phyloP scores from a whole-genome alignment of 1,284 basidiomycete genomes.

The Neotropicomus parvogracilis region DNA sequence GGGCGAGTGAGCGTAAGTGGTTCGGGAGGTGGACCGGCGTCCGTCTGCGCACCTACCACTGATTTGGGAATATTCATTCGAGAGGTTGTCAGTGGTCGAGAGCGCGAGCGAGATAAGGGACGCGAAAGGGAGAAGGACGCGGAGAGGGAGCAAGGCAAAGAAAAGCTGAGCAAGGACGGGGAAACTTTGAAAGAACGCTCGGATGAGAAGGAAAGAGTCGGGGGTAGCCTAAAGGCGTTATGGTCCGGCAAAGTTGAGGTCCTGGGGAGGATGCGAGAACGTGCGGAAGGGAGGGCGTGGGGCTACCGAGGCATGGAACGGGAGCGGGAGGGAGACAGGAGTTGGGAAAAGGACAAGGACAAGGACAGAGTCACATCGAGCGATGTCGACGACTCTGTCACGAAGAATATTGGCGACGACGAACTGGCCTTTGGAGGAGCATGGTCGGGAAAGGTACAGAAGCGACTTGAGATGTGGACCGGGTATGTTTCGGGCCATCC shows the following conservation, averaged over 20 bases:
- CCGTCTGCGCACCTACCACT: constrained; percentile 42
- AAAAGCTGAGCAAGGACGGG: constrained; percentile 33
- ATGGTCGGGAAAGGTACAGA: constrained; percentile 61
- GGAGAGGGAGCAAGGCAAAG: constrained; percentile 34
- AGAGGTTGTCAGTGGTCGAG: constrained; percentile 31
- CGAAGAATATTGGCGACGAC: constrained; percentile 25
- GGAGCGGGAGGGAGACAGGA: constrained; percentile 19
- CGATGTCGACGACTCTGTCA: constrained; percentile 35
- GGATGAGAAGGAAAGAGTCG: constrained; percentile 36
- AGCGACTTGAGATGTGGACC: constrained; percentile 68
- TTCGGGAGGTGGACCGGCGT: constrained; percentile 29
- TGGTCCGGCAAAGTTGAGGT: constrained; percentile 34
- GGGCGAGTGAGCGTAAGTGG: constrained; percentile 30
- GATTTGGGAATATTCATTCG: constrained; percentile 42
- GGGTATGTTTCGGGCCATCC: constrained; percentile 43
- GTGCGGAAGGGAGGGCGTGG: constrained; percentile 22
- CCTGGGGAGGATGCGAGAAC: constrained; percentile 32
- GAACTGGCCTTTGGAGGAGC: constrained; percentile 41
- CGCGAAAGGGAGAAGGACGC: constrained; percentile 29
- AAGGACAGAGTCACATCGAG: constrained; percentile 24
- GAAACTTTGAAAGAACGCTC: constrained; percentile 33
- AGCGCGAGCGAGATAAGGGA: constrained; percentile 30
- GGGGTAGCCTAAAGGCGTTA: constrained; percentile 33
- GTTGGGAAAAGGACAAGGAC: constrained; percentile 24
- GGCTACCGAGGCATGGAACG: constrained; percentile 13